phyloP scores from a whole-genome alignment of 306 rosid species.

The Begonia loranthoides region DNA sequence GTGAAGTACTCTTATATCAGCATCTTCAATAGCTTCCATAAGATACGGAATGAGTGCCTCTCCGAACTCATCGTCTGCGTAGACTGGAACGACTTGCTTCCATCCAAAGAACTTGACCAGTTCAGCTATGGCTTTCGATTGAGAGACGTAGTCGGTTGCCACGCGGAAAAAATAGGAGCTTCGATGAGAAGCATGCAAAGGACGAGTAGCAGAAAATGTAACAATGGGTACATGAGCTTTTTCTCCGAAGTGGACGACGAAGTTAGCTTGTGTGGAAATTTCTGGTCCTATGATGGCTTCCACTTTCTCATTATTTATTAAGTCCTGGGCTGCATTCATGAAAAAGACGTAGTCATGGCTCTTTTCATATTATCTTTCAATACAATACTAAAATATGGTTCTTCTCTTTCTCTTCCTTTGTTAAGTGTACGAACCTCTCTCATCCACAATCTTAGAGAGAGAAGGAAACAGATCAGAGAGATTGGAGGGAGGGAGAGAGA shows the following conservation, averaged over 20 bases:
- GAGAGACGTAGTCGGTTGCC: constrained; percentile 9
- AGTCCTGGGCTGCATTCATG: constrained; percentile 2
- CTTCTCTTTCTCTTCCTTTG: too few species aligned
- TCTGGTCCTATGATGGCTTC: constrained; percentile 18
- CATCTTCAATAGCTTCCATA: constrained; percentile 9
- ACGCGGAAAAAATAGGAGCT: constrained; percentile 14
- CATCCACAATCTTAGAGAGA: not conserved
- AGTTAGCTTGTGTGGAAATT: constrained; percentile 16
- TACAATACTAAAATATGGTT: too few species aligned
- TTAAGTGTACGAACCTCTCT: too few species aligned
- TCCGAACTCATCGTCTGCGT: constrained; percentile 21
- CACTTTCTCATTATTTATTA: constrained; percentile 12
- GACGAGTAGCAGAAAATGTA: constrained; percentile 19
- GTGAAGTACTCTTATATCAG: constrained; percentile 7
- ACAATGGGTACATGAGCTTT: constrained; percentile 13
- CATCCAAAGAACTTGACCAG: constrained; percentile 16
- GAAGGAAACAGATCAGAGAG: not conserved
- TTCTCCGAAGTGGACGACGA: constrained; percentile 10
- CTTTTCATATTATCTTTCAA: too few species aligned
- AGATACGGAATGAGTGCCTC: constrained; percentile 21
- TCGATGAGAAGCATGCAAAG: constrained; percentile 13
- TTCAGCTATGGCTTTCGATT: constrained; percentile 13
- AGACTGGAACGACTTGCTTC: constrained; percentile 18
- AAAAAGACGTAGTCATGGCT: too few species aligned
- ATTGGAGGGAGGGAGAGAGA: too few species aligned